phyloP scores from a whole-genome alignment of 1,139 yeast species.

The Suhomyces wounanorum region DNA sequence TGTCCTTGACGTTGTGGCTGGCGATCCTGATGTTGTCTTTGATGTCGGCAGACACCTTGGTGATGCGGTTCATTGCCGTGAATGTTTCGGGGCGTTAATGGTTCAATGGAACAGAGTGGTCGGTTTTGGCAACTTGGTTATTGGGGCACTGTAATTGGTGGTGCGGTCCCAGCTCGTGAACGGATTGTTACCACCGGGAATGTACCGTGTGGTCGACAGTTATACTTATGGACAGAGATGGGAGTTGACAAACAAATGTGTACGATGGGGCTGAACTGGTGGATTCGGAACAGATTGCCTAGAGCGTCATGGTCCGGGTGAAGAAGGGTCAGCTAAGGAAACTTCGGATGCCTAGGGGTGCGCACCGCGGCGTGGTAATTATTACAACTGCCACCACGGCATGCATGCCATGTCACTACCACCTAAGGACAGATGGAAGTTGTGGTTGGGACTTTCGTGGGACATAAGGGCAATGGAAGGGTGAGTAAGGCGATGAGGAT shows the following conservation, averaged over 20 bases:
- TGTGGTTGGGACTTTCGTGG: background rate
- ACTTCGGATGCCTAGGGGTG: slow-evolving; percentile 3
- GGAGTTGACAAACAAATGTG: background rate
- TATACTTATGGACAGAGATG: background rate
- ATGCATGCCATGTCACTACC: background rate
- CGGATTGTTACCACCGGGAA: background rate
- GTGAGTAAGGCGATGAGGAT: background rate
- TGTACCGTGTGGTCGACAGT: background rate
- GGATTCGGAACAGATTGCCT: background rate
- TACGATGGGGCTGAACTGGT: background rate
- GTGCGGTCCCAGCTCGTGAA: background rate
- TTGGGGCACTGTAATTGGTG: background rate
- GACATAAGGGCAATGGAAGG: too few species aligned
- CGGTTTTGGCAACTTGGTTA: background rate
- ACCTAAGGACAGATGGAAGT: background rate
- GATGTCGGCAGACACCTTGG: slow-evolving; percentile 12
- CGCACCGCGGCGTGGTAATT: background rate
- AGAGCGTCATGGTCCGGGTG: background rate
- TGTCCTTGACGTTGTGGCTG: slow-evolving; percentile 21
- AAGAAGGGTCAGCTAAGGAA: background rate
- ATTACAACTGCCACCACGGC: background rate
- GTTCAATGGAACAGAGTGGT: background rate
- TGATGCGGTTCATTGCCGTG: slow-evolving; percentile 1
- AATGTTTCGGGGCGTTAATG: background rate
- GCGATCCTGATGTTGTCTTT: slow-evolving; percentile 18